Conservation (phyloP, 495 filamentous ascomycete species). For the Tuber magnatum region DNA sequence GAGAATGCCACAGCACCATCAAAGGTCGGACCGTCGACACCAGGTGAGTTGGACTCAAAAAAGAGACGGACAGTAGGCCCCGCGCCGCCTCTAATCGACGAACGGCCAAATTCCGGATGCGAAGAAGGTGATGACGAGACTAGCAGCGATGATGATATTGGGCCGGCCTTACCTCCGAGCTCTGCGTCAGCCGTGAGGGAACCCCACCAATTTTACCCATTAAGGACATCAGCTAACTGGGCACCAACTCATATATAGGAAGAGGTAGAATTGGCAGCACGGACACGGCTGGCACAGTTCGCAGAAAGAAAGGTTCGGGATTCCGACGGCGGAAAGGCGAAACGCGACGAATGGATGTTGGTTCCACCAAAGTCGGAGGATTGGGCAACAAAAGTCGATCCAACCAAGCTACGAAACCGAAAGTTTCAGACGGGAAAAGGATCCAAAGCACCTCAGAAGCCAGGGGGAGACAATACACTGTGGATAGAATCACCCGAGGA, state of each 20-base stretch:
- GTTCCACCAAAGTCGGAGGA: conserved; percentile 64
- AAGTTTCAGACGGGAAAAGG: conserved; percentile 75
- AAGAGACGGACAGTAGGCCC: conserved; percentile 49
- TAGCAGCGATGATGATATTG: conserved; percentile 61
- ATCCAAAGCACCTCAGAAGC: conserved; percentile 45
- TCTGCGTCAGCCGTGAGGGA: conserved; percentile 38
- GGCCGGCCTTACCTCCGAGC: conserved; percentile 67
- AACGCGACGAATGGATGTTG: conserved; percentile 92
- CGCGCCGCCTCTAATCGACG: conserved; percentile 48
- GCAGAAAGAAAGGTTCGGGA: conserved; percentile 38
- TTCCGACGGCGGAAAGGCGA: conserved; percentile 41
- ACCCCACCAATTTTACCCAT: conserved; percentile 2
- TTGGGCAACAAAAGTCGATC: conserved; percentile 64
- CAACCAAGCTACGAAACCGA: conserved; percentile 71
- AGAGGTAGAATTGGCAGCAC: conserved; percentile 37
- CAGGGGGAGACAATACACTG: conserved; percentile 51
- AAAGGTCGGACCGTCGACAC: conserved; percentile 36
- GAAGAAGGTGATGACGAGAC: conserved; percentile 41
- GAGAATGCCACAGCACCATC: conserved; percentile 37
- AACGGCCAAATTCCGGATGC: conserved; percentile 43
- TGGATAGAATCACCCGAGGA: conserved; percentile 94
- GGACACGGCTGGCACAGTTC: conserved; percentile 37
- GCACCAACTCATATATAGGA: conserved; percentile 24
- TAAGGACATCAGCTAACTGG: conserved; percentile 1
- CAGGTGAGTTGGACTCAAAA: conserved; percentile 42